Conservation (phyloP, 2,329 filamentous ascomycete genomes). For the Ascomycota sp. region DNA sequence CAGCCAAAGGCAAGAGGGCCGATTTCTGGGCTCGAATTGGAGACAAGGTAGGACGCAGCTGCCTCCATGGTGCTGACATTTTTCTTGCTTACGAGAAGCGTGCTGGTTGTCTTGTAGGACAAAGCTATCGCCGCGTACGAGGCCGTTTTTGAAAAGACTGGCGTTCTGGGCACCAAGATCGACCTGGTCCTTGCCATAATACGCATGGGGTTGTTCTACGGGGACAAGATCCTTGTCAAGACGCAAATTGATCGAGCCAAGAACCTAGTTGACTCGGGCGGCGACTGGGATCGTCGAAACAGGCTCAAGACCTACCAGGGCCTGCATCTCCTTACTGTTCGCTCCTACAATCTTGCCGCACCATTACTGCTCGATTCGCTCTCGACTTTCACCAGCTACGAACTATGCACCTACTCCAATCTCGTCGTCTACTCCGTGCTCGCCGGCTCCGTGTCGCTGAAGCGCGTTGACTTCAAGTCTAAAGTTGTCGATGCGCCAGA, state of each 20-base stretch:
- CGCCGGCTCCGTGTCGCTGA: conserved; percentile 80
- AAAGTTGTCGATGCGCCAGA: conserved; percentile 97
- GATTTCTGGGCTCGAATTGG: conserved; percentile 92
- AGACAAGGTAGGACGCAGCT: conserved; percentile 54
- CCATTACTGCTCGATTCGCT: conserved; percentile 90
- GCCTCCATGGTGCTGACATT: not conserved
- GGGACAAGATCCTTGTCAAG: conserved; percentile 79
- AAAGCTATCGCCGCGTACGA: conserved; percentile 87
- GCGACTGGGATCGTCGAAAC: conserved; percentile 97
- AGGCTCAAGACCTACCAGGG: conserved; percentile 97
- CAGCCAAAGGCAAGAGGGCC: conserved; percentile 80
- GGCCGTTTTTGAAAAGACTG: conserved; percentile 89
- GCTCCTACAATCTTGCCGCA: conserved; percentile 74
- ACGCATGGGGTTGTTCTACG: conserved; percentile 87
- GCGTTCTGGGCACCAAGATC: conserved; percentile 89
- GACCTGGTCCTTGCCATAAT: conserved; percentile 93
- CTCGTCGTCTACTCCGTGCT: conserved; percentile 92
- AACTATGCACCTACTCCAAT: conserved; percentile 89
- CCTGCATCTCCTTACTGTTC: conserved; percentile 76
- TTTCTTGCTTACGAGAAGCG: not conserved
- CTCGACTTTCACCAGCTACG: conserved; percentile 96
- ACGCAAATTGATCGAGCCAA: conserved; percentile 83
- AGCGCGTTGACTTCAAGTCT: conserved; percentile 95
- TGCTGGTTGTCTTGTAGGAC: conserved; percentile 36
- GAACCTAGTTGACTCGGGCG: conserved; percentile 77